Base-by-base conservation (phyloP, 2,329 filamentous ascomycete genomes). In the Ascochyta pisi region DNA sequence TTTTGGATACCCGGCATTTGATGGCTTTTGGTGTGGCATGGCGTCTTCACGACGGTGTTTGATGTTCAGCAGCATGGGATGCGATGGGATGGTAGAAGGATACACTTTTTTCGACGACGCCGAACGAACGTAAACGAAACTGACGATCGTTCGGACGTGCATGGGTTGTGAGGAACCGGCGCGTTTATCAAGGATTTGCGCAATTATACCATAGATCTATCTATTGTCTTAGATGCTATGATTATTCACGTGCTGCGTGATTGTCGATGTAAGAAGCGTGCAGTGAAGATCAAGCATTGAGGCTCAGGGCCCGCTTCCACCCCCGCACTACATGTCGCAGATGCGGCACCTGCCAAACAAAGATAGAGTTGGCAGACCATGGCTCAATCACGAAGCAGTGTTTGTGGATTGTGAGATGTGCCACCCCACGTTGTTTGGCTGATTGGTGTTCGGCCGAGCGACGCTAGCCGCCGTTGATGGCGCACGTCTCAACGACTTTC, bases 401-500 rank as follows among this genome's bases (percentile, higher is more conserved):
- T 7, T 29, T 2, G 42, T 27, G 22, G 23, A 48, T 33, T 9
- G 41, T 37, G 47, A 54, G 50, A 13, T 50, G 38, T 26, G 38
- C 23, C 43, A 38, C 53, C 52, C 47, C 60, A 62, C 60, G 60
- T 60, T 62, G 50, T 27, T 50, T 33, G 41, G 54, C 57, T 57
- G 38, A 58, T 64, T 64, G 62, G 62, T 46, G 48, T 45, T 63
- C 58, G 50, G 60, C 50, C 41, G 48, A 45, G 52, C 35, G 54
- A 63, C 55, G 60, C 62, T 61, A 60, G 62, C 60, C 58, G 53
- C 53, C 47, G 47, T 43, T 56, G 42, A 51, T 42, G 46, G 42
- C 46, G 46, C 48, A 58, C 55, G 50, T 58, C 50, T 54, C 50
- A 58, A 58, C 55, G 46, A 50, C 55, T 58, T 67, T 67, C 64